Conservation (phyloP, 345 rosid genomes). For the Kernera saxatilis region DNA sequence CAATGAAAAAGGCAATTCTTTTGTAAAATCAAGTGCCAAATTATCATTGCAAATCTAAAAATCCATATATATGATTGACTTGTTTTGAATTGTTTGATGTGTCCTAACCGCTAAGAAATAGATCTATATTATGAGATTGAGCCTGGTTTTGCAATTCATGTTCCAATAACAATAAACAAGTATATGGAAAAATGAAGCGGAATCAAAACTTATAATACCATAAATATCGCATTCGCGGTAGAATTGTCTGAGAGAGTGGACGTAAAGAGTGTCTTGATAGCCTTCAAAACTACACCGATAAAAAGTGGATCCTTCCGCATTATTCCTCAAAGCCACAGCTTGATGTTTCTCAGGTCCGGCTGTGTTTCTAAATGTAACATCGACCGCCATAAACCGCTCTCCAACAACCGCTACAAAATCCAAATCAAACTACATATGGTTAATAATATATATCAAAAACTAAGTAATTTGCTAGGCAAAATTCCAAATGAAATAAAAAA, state of each 20-base stretch:
- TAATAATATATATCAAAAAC: neutral
- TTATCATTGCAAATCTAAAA: neutral
- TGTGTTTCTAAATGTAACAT: conserved; percentile 53
- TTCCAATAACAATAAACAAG: neutral
- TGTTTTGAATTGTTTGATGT: neutral
- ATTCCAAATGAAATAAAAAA: neutral
- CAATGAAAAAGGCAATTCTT: neutral
- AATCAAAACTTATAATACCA: conserved; percentile 24
- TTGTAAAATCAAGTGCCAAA: neutral
- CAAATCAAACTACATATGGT: neutral
- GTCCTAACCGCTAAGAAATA: neutral
- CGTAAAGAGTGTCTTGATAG: conserved; percentile 53
- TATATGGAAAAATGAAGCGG: neutral
- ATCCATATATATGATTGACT: neutral
- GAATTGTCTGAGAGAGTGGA: conserved; percentile 43
- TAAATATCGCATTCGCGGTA: conserved; percentile 49
- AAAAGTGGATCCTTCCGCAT: conserved; percentile 49
- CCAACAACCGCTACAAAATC: conserved; percentile 49
- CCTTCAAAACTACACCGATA: conserved; percentile 65
- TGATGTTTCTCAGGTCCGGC: conserved; percentile 65
- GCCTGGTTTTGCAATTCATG: neutral
- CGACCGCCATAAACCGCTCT: conserved; percentile 52
- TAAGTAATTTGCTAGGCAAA: neutral
- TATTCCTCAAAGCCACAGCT: conserved; percentile 60
- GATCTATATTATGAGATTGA: neutral